phyloP scores from a whole-genome alignment of 1,139 yeast genomes.

The Blastobotrys apis region DNA sequence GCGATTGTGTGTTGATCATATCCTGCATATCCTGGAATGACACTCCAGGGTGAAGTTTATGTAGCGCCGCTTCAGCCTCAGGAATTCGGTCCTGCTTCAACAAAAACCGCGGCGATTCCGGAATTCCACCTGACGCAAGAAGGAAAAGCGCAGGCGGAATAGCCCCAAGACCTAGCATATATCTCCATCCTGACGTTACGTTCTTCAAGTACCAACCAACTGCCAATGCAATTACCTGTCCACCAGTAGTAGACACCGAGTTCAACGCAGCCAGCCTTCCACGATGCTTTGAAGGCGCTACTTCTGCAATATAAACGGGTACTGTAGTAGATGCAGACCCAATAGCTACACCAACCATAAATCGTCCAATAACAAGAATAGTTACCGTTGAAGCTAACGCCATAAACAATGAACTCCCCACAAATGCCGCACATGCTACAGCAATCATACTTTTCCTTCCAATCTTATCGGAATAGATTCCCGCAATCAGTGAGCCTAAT shows the following conservation, averaged over 20 bases:
- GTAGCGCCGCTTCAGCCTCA: conserved; percentile 40
- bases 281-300: conserved; percentile 40
- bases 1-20: conserved; percentile 17
- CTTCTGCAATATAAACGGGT: conserved; percentile 43
- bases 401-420: conserved; percentile 39
- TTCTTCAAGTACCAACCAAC: conserved; percentile 32
- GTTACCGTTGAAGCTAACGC: conserved; percentile 32
- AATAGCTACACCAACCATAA: conserved; percentile 42
- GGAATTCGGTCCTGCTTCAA: conserved; percentile 39
- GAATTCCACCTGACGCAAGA: conserved; percentile 41
- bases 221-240: conserved; percentile 42
- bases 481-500: conserved; percentile 41
- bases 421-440: conserved; percentile 38
- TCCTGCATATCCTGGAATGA: conserved; percentile 32
- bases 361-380: conserved; percentile 37
- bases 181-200: conserved; percentile 39
- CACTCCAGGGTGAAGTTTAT: conserved; percentile 39
- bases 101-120: conserved; percentile 59
- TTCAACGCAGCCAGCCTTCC: conserved; percentile 41
- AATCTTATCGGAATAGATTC: conserved; percentile 31
- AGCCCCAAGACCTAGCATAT: conserved; percentile 39
- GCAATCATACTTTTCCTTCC: conserved; percentile 41
- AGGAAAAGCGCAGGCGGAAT: conserved; percentile 41
- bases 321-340: conserved; percentile 44
- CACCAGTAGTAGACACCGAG: conserved; percentile 44